These are phyloP conservation scores for Heracleum sosnowskyi DNA, from an alignment of 129 eudicot genomes.

Conservation along the genomic window DNA sequence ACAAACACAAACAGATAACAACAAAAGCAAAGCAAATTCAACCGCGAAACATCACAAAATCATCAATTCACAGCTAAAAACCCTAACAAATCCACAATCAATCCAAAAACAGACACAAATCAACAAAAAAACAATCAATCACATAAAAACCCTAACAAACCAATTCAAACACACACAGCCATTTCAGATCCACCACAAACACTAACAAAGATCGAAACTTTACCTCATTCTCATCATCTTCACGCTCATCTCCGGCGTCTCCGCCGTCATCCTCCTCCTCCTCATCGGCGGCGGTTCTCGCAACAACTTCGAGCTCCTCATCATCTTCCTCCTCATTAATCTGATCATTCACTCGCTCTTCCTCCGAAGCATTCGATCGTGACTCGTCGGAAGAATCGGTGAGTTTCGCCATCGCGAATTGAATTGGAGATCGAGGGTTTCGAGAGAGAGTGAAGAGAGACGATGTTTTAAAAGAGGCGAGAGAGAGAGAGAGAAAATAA, in stretches of 20 bases:
- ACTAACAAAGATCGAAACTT: background rate
- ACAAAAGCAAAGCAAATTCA: conserved; percentile 12
- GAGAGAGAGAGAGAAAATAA: background rate
- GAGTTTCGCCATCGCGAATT: conserved; percentile 47
- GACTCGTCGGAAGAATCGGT: conserved; percentile 38
- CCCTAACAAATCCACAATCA: background rate
- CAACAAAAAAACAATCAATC: background rate
- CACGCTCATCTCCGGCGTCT: conserved; percentile 32
- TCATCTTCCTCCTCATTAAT: conserved; percentile 55
- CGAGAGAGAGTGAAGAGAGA: background rate
- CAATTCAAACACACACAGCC: background rate
- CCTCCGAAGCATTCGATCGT: conserved; percentile 27
- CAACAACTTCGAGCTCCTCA: conserved; percentile 91
- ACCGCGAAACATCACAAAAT: background rate
- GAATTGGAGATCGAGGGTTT: conserved; percentile 32
- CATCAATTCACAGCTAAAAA: background rate
- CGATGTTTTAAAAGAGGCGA: background rate
- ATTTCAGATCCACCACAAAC: background rate
- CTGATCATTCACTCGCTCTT: conserved; percentile 34
- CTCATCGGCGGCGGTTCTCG: conserved; percentile 63
- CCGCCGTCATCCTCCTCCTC: conserved; percentile 51
- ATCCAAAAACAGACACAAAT: conserved; percentile 1
- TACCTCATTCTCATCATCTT: conserved; percentile 55
- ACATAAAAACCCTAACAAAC: background rate
- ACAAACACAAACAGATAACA: background rate